Evolutionary conservation across 2,329 filamentous ascomycete species (phyloP), one percentile per base, ranked within the genome.

Genomic region (Claviceps quebecensis): DNA sequence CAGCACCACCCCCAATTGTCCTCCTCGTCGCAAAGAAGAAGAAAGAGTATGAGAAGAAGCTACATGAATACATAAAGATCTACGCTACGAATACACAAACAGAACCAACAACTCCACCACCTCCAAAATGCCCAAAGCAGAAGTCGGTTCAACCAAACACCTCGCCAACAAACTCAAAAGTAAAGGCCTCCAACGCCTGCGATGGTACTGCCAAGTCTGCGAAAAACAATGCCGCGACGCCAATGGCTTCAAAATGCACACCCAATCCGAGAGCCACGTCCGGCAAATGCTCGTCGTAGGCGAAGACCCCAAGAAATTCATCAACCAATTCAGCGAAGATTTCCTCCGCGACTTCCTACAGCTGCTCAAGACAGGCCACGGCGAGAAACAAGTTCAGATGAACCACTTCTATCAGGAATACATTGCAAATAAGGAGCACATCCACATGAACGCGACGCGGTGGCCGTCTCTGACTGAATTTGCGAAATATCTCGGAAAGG

Each of bases 391-490:
- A 60, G 82, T 97, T 1, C 78, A 90, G 37, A 80, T 90, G 49
- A 98, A 98, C 62, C 83, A 87, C 55, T 97, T 97, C 66, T 98
- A 98, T 68, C 88, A 97, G 65, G 84, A 90, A 38, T 93, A 95
- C 61, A 96, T 97, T 58, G 76, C 81, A 16, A 84, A 91, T 58
- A 59, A 53, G 66, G 77, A 88, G 61, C 91, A 97, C 64, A 73
- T 93, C 8, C 93, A 97, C 64, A 89, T 97, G 86, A 96, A 96
- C 67, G 76, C 88, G 7, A 97, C 93, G 0, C 84, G 84, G 61
- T 97, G 89, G 89, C 79, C 83, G 4, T 87, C 80, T 50, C 69
- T 98, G 59, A 91, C 89, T 2, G 89, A 97, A 60, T 95, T 95
- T 63, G 87, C 86, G 14, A 95, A 95, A 63, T 72, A 87, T 61